These are phyloP conservation scores for Schizosaccharomyces cryophilus DNA, from an alignment of 805 yeast species.

Conservation along the genomic window DNA sequence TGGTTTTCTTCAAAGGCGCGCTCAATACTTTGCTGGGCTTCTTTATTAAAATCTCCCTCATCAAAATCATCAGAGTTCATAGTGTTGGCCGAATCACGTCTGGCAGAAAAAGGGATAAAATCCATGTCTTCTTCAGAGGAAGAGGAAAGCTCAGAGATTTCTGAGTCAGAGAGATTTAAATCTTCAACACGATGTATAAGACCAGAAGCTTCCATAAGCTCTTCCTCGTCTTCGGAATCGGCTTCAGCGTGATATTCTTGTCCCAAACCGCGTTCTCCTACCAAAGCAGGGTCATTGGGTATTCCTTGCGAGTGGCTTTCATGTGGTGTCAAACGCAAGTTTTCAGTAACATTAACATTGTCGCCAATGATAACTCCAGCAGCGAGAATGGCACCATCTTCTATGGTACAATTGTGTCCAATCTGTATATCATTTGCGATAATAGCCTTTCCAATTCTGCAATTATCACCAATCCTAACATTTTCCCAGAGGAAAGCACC, in stretches of 20 bases:
- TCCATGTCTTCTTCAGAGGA: neutral
- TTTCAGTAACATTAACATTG: constrained; percentile 5
- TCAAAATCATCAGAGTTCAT: constrained; percentile 17
- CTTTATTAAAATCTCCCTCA: constrained; percentile 60
- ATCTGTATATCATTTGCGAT: constrained; percentile 42
- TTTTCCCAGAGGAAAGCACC: constrained; percentile 79
- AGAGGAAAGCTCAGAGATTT: neutral
- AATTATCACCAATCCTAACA: constrained; percentile 42
- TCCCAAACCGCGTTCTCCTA: neutral
- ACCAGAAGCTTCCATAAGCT: constrained; percentile 1
- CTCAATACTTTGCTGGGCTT: constrained; percentile 82
- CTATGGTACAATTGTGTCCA: constrained; percentile 26
- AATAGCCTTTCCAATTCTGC: constrained; percentile 34
- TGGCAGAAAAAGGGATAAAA: neutral
- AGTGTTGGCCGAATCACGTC: neutral
- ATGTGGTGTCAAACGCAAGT: constrained; percentile 5
- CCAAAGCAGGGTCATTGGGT: constrained; percentile 3
- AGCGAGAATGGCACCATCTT: constrained; percentile 60
- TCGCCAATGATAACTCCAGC: constrained; percentile 27
- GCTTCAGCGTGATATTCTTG: neutral
- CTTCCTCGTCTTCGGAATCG: neutral
- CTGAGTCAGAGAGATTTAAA: neutral
- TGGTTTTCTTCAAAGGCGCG: constrained; percentile 84
- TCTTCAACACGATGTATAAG: neutral
- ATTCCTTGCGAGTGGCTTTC: constrained; percentile 1